Conservation (phyloP, 78 protist genomes). For the Dictyostelium discoideum region dicty_2.7 NC_007088.5:4762001-4762500, state of each 20-base stretch:
- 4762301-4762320: too few relatives aligned
- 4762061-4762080: constrained; percentile 11
- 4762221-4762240: too few relatives aligned
- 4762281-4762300: too few relatives aligned
- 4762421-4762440: neutral
- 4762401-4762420: neutral
- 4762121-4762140: neutral
- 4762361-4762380: neutral
- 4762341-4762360: neutral
- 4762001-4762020: constrained; percentile 21
- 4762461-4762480: neutral
- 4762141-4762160: neutral
- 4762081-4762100: neutral
- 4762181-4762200: too few relatives aligned
- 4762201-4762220: too few relatives aligned
- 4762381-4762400: neutral
- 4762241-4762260: too few relatives aligned
- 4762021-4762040: constrained; percentile 46
- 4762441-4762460: neutral
- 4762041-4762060: constrained; percentile 49
- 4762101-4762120: neutral
- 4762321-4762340: neutral
- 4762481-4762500: neutral
- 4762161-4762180: neutral
- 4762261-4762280: neutral